These are phyloP conservation scores for Penicillium hordei DNA, from an alignment of 2,329 filamentous ascomycete genomes.

Conservation along the genomic window DNA sequence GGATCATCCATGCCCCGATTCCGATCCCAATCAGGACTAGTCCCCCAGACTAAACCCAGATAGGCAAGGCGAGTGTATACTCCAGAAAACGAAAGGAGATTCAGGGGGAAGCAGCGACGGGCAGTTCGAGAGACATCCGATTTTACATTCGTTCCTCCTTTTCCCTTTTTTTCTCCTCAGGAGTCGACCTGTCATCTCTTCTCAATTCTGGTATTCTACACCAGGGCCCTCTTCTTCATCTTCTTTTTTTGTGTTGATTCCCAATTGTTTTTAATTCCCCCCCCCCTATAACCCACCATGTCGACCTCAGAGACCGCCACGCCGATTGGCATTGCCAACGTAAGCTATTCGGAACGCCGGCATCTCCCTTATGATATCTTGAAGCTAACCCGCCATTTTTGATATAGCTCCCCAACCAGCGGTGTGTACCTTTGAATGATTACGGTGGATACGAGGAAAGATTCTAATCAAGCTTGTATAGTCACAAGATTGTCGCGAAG, in stretches of 20 bases:
- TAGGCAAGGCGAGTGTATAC: conserved; percentile 30
- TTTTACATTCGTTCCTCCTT: conserved; percentile 12
- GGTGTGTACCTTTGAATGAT: conserved; percentile 53
- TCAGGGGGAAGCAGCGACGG: conserved; percentile 30
- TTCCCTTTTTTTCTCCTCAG: conserved; percentile 20
- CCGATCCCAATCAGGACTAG: conserved; percentile 18
- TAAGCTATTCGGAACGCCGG: conserved; percentile 45
- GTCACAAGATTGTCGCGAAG: conserved; percentile 72
- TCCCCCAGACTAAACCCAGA: conserved; percentile 18
- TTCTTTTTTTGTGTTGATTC: conserved; percentile 20
- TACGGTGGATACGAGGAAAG: conserved; percentile 6
- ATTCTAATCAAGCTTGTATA: conserved; percentile 37
- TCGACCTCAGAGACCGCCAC: conserved; percentile 60
- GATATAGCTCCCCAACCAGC: conserved; percentile 65
- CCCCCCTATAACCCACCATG: conserved; percentile 46
- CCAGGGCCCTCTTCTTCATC: conserved; percentile 17
- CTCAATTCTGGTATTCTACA: conserved; percentile 11
- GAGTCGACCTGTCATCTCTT: conserved; percentile 11
- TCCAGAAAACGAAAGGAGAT: conserved; percentile 33
- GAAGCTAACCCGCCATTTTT: conserved; percentile 16
- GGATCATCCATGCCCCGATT: conserved; percentile 22
- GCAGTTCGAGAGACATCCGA: conserved; percentile 15
- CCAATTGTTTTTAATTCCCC: conserved; percentile 18
- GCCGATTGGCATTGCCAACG: conserved; percentile 73
- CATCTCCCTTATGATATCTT: neutral